These are phyloP conservation scores for Ascochyta lentis DNA, from an alignment of 2,329 filamentous ascomycete species.

Conservation along the genomic window DNA sequence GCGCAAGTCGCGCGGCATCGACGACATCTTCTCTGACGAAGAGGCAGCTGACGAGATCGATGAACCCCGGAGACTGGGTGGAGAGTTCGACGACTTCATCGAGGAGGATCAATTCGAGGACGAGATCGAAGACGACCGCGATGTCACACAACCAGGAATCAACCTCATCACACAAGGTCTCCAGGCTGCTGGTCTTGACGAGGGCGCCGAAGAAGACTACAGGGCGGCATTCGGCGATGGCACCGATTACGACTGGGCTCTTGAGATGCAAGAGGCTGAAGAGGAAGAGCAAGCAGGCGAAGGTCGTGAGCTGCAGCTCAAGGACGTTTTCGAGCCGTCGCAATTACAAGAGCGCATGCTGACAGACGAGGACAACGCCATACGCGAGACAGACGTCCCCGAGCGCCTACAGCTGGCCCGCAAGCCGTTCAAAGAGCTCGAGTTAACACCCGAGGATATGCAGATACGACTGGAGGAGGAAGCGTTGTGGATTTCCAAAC, in stretches of 20 bases:
- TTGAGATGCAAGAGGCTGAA: constrained; percentile 86
- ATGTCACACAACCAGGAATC: constrained; percentile 82
- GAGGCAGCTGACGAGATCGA: constrained; percentile 71
- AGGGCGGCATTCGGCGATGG: constrained; percentile 94
- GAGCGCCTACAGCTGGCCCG: constrained; percentile 94
- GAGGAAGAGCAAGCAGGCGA: constrained; percentile 77
- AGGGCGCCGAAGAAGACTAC: constrained; percentile 94
- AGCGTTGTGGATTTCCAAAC: constrained; percentile 86
- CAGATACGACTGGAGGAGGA: constrained; percentile 73
- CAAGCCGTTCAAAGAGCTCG: constrained; percentile 82
- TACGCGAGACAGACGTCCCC: constrained; percentile 86
- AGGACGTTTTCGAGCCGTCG: constrained; percentile 97
- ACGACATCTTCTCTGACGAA: constrained; percentile 95
- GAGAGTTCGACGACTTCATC: constrained; percentile 76
- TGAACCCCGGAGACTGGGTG: constrained; percentile 44
- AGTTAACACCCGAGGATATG: constrained; percentile 79
- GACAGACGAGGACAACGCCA: constrained; percentile 92
- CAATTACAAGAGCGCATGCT: constrained; percentile 93
- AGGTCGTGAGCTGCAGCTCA: constrained; percentile 86
- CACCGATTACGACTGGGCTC: constrained; percentile 92
- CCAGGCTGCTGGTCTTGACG: constrained; percentile 85
- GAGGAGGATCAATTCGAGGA: constrained; percentile 84
- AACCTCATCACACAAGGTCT: constrained; percentile 72
- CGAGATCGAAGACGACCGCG: constrained; percentile 85
- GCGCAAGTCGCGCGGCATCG: constrained; percentile 72